A percentile compares a stretch with the other conserved stretches of the same genome.
Evolutionary conservation across 2,329 filamentous ascomycete genomes (phyloP).

Genomic region (Aspergillus fumigatus): DNA sequence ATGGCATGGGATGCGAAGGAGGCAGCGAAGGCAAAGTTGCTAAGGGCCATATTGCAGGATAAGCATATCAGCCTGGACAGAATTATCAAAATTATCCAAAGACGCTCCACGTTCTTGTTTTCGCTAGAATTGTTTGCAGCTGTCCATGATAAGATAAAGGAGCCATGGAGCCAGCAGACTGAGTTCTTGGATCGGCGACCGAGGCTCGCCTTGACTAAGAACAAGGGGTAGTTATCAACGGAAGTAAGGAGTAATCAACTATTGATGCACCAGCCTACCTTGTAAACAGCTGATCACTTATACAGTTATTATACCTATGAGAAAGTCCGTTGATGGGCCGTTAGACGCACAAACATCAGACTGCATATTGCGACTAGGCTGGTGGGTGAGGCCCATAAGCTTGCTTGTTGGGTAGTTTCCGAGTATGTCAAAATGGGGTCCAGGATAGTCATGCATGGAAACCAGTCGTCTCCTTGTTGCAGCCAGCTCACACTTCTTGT

Average conservation of each 20-base stretch:
- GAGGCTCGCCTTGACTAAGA: background rate
- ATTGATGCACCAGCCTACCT: background rate
- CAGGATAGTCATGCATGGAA: background rate
- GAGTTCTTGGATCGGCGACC: background rate
- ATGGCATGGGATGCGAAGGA: constrained; percentile 19
- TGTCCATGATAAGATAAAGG: background rate
- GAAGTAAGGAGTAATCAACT: no score
- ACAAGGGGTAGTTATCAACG: background rate
- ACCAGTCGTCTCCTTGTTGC: background rate
- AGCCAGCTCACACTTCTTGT: background rate
- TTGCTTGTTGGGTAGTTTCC: background rate
- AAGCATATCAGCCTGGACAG: background rate
- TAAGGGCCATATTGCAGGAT: background rate
- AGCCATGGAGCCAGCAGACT: background rate
- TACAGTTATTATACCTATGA: no score
- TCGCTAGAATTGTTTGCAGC: background rate
- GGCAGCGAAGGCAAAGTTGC: constrained; percentile 11
- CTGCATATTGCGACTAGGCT: background rate
- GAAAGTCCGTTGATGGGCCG: background rate
- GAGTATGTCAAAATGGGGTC: background rate
- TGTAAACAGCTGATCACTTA: no score
- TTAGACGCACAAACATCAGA: background rate
- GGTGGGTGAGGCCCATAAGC: background rate
- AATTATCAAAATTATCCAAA: background rate
- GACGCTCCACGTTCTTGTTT: background rate